phyloP scores from a whole-genome alignment of 1,139 yeast genomes.

The Lodderomyces oxycetoniae region DNA sequence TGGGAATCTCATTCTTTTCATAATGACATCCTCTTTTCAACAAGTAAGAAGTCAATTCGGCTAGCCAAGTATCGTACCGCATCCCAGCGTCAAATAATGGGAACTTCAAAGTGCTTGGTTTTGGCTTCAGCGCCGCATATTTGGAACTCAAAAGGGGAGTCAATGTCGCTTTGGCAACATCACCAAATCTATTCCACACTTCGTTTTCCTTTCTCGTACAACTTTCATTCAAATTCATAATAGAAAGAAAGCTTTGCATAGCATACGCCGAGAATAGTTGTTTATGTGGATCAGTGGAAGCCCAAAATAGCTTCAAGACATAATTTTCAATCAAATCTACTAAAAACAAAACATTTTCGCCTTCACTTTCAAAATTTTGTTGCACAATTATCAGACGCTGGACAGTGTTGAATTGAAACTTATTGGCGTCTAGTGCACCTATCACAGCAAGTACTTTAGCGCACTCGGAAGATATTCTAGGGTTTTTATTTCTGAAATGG shows the following conservation, averaged over 20 bases:
- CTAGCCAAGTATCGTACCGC: constrained; percentile 59
- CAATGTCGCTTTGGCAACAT: constrained; percentile 67
- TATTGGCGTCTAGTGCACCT: constrained; percentile 74
- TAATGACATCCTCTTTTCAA: constrained; percentile 37
- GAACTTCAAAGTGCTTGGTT: constrained; percentile 28
- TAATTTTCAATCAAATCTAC: constrained; percentile 61
- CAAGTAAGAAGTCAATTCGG: constrained; percentile 61
- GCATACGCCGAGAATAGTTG: constrained; percentile 85
- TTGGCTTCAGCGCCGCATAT: constrained; percentile 50
- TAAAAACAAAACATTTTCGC: constrained; percentile 62
- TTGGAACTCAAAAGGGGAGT: constrained; percentile 72
- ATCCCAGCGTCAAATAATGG: constrained; percentile 35
- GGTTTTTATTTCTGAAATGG: constrained; percentile 47
- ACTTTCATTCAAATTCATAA: constrained; percentile 50
- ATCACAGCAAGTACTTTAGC: constrained; percentile 69
- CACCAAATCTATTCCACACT: constrained; percentile 61
- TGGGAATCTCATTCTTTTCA: constrained; percentile 8
- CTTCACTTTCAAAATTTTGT: constrained; percentile 56
- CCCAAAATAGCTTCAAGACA: constrained; percentile 79
- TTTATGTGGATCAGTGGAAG: constrained; percentile 80
- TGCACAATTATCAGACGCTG: constrained; percentile 46
- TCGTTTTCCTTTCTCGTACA: constrained; percentile 20
- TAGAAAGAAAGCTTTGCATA: constrained; percentile 78
- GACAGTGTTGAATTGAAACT: constrained; percentile 46
- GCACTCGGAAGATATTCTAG: constrained; percentile 52